Base-by-base conservation (phyloP, 2,329 filamentous ascomycete species). In the Zasmidium angulare region DNA sequence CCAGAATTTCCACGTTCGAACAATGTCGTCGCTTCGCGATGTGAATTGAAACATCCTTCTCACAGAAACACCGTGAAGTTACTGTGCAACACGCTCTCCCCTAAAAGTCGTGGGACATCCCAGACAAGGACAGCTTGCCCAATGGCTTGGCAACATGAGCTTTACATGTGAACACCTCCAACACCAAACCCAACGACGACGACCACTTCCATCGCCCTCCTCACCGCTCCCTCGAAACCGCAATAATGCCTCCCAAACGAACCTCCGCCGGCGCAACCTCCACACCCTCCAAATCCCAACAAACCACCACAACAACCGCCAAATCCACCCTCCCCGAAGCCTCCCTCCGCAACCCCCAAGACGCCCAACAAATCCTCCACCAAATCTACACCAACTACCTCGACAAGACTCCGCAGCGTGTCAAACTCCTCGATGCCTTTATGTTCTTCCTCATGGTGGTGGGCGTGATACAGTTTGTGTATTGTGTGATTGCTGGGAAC, bases 401-500 rank as follows among this genome's bases (percentile, higher is more conserved):
- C 56, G 80, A 88, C 67, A 83, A 86, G 68, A 99, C 95, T 48
- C 87, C 93, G 50, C 93, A 96, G 82, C 87, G 93, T 63, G 93
- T 89, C 50, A 95, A 96, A 84, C 84, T 99, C 62, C 84, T 98
- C 63, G 95, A 99, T 76, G 84, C 85, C 36, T 99, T 99, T 76
- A 87, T 99, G 85, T 85, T 78, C 2, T 99, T 97, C 75, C 80
- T 99, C 60, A 86, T 95, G 21, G 82, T 88, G 1, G 90, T 96
- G 3, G 95, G 92, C 53, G 91, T 81, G n/a, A 75, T 98, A 70
- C 95, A 99, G 78, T 98, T 99, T 76, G 75, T 90, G 61, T 99
- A 99, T 78, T 97, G 93, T 75, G 81, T 97, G 57, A 72, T 98
- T 68, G 91, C 87, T 56, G 95, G 95, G 66, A 98, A 97, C 78